Evolutionary conservation across 2,329 filamentous ascomycete species (phyloP).

Genomic region (Acrocalymma vagum): DNA sequence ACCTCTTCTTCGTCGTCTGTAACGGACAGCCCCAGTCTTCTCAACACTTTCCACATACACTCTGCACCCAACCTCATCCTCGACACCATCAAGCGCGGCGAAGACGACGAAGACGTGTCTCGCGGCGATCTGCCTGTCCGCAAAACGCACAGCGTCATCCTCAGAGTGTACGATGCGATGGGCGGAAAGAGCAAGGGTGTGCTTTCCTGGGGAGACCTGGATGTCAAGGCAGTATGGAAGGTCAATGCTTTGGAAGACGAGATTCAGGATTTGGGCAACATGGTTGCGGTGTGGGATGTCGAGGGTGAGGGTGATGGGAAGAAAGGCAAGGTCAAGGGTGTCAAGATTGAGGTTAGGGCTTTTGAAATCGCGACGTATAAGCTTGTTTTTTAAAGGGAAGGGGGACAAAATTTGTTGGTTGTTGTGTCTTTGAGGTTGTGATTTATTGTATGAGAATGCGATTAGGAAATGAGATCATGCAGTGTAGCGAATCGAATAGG

Average conservation of each 20-base stretch:
- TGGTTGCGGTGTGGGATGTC: conserved; percentile 43
- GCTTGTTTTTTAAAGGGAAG: conserved; percentile 52
- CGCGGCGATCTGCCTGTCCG: conserved; percentile 64
- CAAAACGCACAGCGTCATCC: conserved; percentile 79
- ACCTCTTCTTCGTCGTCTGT: conserved; percentile 39
- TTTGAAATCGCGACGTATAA: conserved; percentile 89
- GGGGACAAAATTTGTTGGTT: too few species aligned
- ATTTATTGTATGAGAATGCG: too few species aligned
- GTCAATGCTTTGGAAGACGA: conserved; percentile 92
- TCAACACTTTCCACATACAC: conserved; percentile 71
- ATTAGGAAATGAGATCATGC: too few species aligned
- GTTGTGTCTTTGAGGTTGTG: too few species aligned
- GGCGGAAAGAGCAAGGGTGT: conserved; percentile 80
- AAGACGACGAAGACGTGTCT: conserved; percentile 63
- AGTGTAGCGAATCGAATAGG: too few species aligned
- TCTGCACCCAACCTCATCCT: conserved; percentile 75
- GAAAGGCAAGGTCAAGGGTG: conserved; percentile 64
- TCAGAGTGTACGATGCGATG: conserved; percentile 87
- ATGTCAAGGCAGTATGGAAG: conserved; percentile 80
- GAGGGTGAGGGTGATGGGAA: conserved; percentile 60
- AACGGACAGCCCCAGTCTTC: conserved; percentile 31
- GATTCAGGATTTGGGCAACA: conserved; percentile 58
- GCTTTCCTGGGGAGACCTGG: conserved; percentile 70
- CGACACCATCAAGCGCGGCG: conserved; percentile 89
- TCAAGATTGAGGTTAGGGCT: conserved; percentile 66